These are phyloP conservation scores for Epicoccum sorghinum DNA, from an alignment of 2,329 filamentous ascomycete genomes.

Conservation along the genomic window DNA sequence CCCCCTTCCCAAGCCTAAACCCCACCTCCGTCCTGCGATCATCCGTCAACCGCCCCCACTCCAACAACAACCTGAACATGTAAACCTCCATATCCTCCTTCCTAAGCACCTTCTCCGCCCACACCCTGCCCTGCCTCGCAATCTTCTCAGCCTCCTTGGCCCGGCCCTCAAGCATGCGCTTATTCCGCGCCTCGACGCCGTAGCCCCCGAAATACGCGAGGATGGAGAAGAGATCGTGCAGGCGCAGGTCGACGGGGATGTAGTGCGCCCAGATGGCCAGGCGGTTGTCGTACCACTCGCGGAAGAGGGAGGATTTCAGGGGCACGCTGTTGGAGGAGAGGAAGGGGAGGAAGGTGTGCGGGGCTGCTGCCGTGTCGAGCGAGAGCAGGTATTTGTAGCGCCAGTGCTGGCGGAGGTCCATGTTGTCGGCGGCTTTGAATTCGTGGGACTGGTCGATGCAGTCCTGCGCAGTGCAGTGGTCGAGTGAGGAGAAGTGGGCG, in stretches of 20 bases:
- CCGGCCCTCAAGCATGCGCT: slow-evolving; percentile 34
- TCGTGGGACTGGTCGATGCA: slow-evolving; percentile 61
- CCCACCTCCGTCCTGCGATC: slow-evolving; percentile 44
- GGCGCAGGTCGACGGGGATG: slow-evolving; percentile 75
- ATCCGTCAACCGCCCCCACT: slow-evolving; percentile 61
- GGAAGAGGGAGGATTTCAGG: slow-evolving; percentile 74
- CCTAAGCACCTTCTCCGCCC: slow-evolving; percentile 44
- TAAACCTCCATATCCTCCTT: slow-evolving; percentile 76
- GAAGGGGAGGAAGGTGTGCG: slow-evolving; percentile 68
- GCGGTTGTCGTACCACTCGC: slow-evolving; percentile 79
- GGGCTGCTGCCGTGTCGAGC: slow-evolving; percentile 71
- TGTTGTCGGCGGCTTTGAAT: slow-evolving; percentile 54
- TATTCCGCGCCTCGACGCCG: slow-evolving; percentile 29
- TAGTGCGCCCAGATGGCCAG: slow-evolving; percentile 80
- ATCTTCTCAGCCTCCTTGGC: slow-evolving; percentile 41
- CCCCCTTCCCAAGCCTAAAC: slow-evolving; percentile 32
- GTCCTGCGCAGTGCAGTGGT: slow-evolving; percentile 61
- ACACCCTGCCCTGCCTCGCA: slow-evolving; percentile 39
- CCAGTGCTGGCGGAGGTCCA: slow-evolving; percentile 65
- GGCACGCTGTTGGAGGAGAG: slow-evolving; percentile 71
- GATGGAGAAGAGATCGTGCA: slow-evolving; percentile 75
- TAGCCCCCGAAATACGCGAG: slow-evolving; percentile 69
- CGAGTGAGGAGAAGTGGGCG: slow-evolving; percentile 62
- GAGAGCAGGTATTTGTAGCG: slow-evolving; percentile 74
- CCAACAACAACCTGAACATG: slow-evolving; percentile 75